Evolutionary conservation across 2,329 filamentous ascomycete species (phyloP), one percentile per base, ranked within the genome.

Genomic region (Phaeosphaeria sp.): DNA sequence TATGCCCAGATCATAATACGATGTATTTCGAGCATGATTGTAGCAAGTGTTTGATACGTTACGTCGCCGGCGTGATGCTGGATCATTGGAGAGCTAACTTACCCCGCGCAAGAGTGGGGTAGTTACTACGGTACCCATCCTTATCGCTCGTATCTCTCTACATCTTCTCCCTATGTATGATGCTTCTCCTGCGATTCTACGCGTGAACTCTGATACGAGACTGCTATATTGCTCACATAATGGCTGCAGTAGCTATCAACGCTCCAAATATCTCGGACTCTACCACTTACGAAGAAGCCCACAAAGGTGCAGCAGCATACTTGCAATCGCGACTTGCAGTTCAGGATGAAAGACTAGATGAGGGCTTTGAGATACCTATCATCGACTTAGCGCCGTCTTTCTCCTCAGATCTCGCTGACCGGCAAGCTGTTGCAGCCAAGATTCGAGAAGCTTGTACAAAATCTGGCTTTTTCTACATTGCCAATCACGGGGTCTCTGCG

Each of bases 391-490:
- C 68, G 0, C 64, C 68, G 0, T 78, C 77, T 13, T 79, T 79
- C 55, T 76, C 75, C 0, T 25, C 61, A 2, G 66, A 64, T 8
- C 54, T 75, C 7, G 56, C 66, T 11, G 72, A 74, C 21, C 71
- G 77, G 6, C 71, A 74, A 57, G 63, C 67, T 18, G 66, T 81
- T 1, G 79, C 80, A 2, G 53, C 60, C 2, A 68, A 80, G 39
- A 80, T 80, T 24, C 73, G 68, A 6, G 60, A 69, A 21, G 77
- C 78, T 1, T 80, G 79, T 56, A 74, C 68, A 6, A 75, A 64
- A n/a, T 75, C 72, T 4, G 77, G 78, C 7, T 80, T 80, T 63
- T 80, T 80, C 61, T 78, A 78, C 61, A 74, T 80, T 45, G 76
- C 71, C 11, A 74, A 74, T 17, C 79, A 80, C 51, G 67, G 71